phyloP scores from a whole-genome alignment of 768 basidiomycete genomes.

The Dioszegia hungarica region DNA sequence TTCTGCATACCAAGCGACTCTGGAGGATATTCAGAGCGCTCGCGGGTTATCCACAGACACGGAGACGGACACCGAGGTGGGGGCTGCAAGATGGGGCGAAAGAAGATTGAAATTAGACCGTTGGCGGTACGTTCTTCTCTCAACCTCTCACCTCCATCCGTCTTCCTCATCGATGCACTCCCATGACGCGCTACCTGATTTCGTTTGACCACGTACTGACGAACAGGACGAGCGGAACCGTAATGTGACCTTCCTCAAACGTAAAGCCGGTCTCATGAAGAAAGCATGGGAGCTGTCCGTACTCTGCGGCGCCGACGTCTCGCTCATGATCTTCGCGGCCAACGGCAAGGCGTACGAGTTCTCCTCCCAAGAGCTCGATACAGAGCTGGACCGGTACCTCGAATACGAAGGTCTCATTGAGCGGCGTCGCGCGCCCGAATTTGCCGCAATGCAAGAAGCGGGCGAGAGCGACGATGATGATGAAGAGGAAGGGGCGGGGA shows the following conservation, averaged over 20 bases:
- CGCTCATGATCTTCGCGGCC: slow-evolving; percentile 44
- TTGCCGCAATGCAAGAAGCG: slow-evolving; percentile 39
- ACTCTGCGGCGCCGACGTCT: slow-evolving; percentile 46
- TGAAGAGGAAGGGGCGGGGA: slow-evolving; percentile 27
- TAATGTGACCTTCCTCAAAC: slow-evolving; percentile 49
- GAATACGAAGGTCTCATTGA: slow-evolving; percentile 48
- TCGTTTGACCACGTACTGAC: too few species aligned
- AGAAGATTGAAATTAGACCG: slow-evolving; percentile 48
- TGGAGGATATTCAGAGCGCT: too few species aligned
- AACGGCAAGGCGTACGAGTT: slow-evolving; percentile 46
- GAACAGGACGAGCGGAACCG: slow-evolving; percentile 46
- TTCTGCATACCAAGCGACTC: too few species aligned
- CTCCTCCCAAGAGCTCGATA: slow-evolving; percentile 40
- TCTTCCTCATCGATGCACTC: neutral
- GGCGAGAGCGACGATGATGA: slow-evolving; percentile 45
- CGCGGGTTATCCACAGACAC: too few species aligned
- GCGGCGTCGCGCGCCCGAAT: slow-evolving; percentile 42
- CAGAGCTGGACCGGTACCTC: slow-evolving; percentile 40
- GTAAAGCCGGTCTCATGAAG: slow-evolving; percentile 49
- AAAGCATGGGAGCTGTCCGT: slow-evolving; percentile 49
- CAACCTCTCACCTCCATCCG: neutral
- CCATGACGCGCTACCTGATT: too few species aligned
- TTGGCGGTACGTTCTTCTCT: slow-evolving; percentile 31
- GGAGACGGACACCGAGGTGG: neutral
- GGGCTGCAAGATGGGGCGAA: slow-evolving; percentile 38